Percentiles rank a stretch among this genome's conserved stretches.
phyloP scores from a whole-genome alignment of 2,329 filamentous ascomycete species.

The Alternaria sp. region DNA sequence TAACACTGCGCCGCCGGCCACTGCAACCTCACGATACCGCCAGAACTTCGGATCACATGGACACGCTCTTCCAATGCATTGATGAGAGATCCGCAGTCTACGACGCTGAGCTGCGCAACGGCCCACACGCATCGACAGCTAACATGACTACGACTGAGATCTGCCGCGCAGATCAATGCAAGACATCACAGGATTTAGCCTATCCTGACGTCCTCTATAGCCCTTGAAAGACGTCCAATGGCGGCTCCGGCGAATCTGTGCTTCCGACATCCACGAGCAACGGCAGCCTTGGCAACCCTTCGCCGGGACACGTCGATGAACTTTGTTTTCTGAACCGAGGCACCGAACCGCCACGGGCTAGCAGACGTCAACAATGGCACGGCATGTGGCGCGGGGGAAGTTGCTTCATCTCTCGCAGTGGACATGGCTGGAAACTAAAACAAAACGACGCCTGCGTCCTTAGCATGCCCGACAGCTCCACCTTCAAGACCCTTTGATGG shows the following conservation, averaged over 20 bases:
- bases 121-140: not conserved
- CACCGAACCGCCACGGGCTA: not conserved
- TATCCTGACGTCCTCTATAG: not conserved
- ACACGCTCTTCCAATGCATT: not conserved
- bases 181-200: not conserved
- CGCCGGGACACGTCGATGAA: not conserved
- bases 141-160: not conserved
- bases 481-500: slow-evolving; percentile 7
- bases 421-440: not conserved
- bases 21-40: slow-evolving; percentile 10
- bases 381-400: slow-evolving; percentile 1
- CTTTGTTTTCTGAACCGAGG: slow-evolving; percentile 11
- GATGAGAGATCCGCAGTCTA: not conserved
- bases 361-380: slow-evolving; percentile 2
- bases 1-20: slow-evolving; percentile 9
- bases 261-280: not conserved
- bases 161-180: slow-evolving; percentile 1
- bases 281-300: not conserved
- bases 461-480: not conserved
- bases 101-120: not conserved
- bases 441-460: slow-evolving; percentile 5
- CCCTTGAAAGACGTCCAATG: not conserved
- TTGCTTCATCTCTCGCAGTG: not conserved
- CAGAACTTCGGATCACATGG: slow-evolving; percentile 3
- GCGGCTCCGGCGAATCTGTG: not conserved